A percentile compares a stretch with the other conserved stretches of the same genome.
These are phyloP conservation scores for Sarcomyxa edulis DNA, from an alignment of 768 basidiomycete genomes.

Conservation along the genomic window DNA sequence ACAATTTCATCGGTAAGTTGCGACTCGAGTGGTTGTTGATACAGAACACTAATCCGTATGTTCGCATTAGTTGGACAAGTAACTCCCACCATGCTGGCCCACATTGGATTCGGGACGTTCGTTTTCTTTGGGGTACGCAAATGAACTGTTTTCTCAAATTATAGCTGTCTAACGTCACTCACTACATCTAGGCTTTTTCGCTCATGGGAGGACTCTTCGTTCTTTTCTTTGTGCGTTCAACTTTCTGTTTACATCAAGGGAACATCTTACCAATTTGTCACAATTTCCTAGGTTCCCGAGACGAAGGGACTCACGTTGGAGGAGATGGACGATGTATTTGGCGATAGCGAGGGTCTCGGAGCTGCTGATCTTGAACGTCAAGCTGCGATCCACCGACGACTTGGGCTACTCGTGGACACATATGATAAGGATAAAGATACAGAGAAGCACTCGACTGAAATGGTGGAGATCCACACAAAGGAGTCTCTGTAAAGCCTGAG, in stretches of 20 bases:
- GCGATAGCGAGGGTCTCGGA: conserved; percentile 46
- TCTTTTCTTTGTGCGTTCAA: conserved; percentile 48
- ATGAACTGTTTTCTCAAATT: no score
- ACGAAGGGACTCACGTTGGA: conserved; percentile 70
- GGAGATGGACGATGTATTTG: conserved; percentile 79
- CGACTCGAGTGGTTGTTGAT: no score
- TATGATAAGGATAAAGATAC: no score
- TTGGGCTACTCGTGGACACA: conserved; percentile 48
- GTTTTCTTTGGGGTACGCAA: no score
- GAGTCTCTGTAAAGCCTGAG: no score
- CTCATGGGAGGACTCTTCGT: conserved; percentile 65
- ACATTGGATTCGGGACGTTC: no score
- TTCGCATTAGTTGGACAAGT: no score
- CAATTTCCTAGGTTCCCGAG: conserved; percentile 66
- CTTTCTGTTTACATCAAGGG: not conserved
- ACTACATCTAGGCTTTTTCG: conserved; percentile 49
- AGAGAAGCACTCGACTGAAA: no score
- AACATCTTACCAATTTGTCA: conserved; percentile 3
- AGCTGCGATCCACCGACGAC: conserved; percentile 49
- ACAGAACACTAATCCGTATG: no score
- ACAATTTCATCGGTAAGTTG: conserved; percentile 82
- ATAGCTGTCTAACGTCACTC: no score
- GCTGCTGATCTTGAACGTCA: conserved; percentile 48
- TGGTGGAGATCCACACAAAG: no score
- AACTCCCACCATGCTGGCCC: no score